Percentiles rank a stretch among this genome's conserved stretches.
Evolutionary conservation across 2,329 filamentous ascomycete species (phyloP).

Genomic region (Aschersonia sp.): DNA sequence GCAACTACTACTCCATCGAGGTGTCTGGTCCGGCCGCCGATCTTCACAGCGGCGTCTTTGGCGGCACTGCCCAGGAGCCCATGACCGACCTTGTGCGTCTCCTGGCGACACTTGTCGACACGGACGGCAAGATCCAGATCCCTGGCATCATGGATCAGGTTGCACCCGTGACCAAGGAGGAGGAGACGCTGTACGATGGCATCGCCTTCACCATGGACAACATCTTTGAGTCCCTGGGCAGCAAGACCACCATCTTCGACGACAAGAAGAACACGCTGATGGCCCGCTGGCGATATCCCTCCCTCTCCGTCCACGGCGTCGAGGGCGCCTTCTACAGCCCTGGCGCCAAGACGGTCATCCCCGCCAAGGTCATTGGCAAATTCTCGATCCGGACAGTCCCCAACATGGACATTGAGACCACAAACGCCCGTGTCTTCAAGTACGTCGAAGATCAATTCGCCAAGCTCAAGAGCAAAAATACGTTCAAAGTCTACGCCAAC

Average conservation of each 20-base stretch:
- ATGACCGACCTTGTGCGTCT: conserved; percentile 91
- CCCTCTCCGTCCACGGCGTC: conserved; percentile 83
- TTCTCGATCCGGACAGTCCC: conserved; percentile 97
- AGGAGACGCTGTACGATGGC: conserved; percentile 71
- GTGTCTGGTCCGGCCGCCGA: conserved; percentile 85
- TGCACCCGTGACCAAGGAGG: conserved; percentile 71
- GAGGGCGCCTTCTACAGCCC: conserved; percentile 90
- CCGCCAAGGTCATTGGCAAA: conserved; percentile 93
- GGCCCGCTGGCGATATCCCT: conserved; percentile 91
- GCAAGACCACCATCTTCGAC: conserved; percentile 70
- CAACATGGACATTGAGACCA: conserved; percentile 86
- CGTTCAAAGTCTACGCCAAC: conserved; percentile 61
- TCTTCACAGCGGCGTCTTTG: conserved; percentile 92
- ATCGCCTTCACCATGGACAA: conserved; percentile 97
- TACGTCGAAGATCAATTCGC: conserved; percentile 75
- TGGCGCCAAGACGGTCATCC: conserved; percentile 96
- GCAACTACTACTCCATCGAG: conserved; percentile 94
- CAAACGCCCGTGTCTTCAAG: conserved; percentile 73
- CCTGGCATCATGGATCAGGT: conserved; percentile 91
- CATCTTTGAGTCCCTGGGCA: conserved; percentile 81
- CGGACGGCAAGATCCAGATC: conserved; percentile 82
- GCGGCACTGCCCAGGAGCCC: conserved; percentile 89
- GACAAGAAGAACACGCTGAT: conserved; percentile 90
- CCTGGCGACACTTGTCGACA: conserved; percentile 72
- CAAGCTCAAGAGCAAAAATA: conserved; percentile 87